A percentile compares a stretch with the other conserved stretches of the same genome.
phyloP scores from a whole-genome alignment of 2,329 filamentous ascomycete species.

The Epicoccum nigrum region DNA sequence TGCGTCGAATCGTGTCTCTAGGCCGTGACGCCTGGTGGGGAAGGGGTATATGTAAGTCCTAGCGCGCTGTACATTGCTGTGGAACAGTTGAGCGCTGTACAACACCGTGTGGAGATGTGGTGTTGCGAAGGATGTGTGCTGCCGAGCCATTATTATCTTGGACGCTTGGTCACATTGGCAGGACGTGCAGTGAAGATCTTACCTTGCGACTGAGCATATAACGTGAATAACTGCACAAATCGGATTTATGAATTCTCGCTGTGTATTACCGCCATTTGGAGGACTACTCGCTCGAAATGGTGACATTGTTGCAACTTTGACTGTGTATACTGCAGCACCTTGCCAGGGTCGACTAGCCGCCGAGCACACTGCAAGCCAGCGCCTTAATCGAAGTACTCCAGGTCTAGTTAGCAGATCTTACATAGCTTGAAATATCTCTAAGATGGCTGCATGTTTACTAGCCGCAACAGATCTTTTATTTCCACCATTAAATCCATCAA shows the following conservation, averaged over 20 bases:
- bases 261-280: not conserved
- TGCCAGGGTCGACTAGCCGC: no score
- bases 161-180: slow-evolving; percentile 14
- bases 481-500: no score
- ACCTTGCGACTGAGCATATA: not conserved
- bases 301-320: not conserved
- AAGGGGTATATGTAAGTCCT: not conserved
- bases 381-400: no score
- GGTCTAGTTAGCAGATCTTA: no score
- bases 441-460: no score
- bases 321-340: no score
- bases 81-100: slow-evolving; percentile 4
- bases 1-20: not conserved
- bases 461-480: no score
- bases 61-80: not conserved
- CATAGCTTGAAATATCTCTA: no score
- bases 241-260: not conserved
- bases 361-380: no score
- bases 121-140: not conserved
- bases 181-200: slow-evolving; percentile 9
- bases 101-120: slow-evolving; percentile 1
- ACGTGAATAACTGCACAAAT: not conserved
- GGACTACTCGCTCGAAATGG: not conserved
- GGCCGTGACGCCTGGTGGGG: not conserved
- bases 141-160: slow-evolving; percentile 13